These are phyloP conservation scores for Tulasnella sp. DNA, from an alignment of 768 basidiomycete genomes.

Conservation along the genomic window DNA sequence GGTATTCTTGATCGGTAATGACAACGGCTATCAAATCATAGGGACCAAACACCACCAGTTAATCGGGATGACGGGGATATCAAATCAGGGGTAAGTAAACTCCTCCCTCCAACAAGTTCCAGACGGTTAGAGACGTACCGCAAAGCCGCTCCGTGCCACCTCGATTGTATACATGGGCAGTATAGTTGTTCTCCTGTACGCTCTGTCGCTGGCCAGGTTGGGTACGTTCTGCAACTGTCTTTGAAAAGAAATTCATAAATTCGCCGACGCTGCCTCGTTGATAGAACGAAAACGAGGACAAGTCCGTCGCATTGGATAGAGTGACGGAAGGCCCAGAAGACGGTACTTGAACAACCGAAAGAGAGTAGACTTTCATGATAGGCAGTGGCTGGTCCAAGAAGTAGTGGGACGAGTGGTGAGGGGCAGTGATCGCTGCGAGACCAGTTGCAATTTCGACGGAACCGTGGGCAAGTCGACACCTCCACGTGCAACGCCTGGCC, in stretches of 20 bases:
- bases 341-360: constrained; percentile 60
- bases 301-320: constrained; percentile 59
- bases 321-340: constrained; percentile 48
- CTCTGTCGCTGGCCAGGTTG: constrained; percentile 80
- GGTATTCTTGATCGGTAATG: constrained; percentile 92
- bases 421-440: too few relatives aligned
- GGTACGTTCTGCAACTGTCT: constrained; percentile 84
- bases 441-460: too few relatives aligned
- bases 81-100: constrained; percentile 14
- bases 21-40: constrained; percentile 51
- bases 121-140: constrained; percentile 56
- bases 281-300: constrained; percentile 89
- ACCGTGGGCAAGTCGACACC: too few relatives aligned
- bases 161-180: constrained; percentile 85
- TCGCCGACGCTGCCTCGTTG: constrained; percentile 77
- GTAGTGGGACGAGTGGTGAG: too few relatives aligned
- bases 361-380: constrained; percentile 76
- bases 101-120: not conserved
- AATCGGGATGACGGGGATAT: not conserved
- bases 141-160: constrained; percentile 73
- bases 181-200: constrained; percentile 86
- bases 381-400: too few relatives aligned
- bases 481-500: too few relatives aligned
- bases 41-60: not conserved
- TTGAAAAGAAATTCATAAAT: constrained; percentile 89